Evolutionary conservation across 2,329 filamentous ascomycete genomes (phyloP), one percentile per base, ranked within the genome.

Genomic region (Talaromyces sp.): DNA sequence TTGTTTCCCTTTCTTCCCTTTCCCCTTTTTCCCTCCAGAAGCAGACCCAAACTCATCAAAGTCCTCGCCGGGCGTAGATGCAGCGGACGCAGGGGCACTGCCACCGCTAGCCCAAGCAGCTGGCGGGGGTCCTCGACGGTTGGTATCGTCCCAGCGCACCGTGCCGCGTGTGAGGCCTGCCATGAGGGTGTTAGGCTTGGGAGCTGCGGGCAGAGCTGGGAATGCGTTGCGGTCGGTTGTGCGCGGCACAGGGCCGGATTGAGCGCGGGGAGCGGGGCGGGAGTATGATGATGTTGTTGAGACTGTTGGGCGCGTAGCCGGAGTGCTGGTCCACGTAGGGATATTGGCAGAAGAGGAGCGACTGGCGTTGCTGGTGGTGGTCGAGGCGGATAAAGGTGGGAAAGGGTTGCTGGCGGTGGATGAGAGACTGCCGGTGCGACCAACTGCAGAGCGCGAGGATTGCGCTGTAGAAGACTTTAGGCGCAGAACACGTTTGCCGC

Each of bases 131-230:
- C 69, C 69, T 21, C 73, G 72, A 8, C 71, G 72, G 2, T 46
- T 46, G 10, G n/a, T 2, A n/a, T 76, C 71, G 21, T 77, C 73
- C 75, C 78, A 78, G n/a, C 77, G 73, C 11, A 77, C 75, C 7
- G 75, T 78, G 2, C 78, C 79, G 4, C 78, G 76, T 2, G 78
- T 80, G 55, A 79, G 74, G 8, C 79, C 78, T 0, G 77, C 71
- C 74, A 80, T 80, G 49, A 83, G 80, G 35, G 81, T 82, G 46
- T 81, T 84, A 3, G 85, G 84, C 67, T 87, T 97, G 0, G 89
- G 83, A 1, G 91, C 92, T 0, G 86, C 82, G 0, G 93, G 93
- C 0, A 97, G 81, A 1, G 91, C 88, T 0, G 93, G 93, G 75
- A 97, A 97, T 0, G 87, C 86, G 64, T 93, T 88, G 10, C 71